Conservation (phyloP, 331 rosid species). For the Spiraea crenata region DNA sequence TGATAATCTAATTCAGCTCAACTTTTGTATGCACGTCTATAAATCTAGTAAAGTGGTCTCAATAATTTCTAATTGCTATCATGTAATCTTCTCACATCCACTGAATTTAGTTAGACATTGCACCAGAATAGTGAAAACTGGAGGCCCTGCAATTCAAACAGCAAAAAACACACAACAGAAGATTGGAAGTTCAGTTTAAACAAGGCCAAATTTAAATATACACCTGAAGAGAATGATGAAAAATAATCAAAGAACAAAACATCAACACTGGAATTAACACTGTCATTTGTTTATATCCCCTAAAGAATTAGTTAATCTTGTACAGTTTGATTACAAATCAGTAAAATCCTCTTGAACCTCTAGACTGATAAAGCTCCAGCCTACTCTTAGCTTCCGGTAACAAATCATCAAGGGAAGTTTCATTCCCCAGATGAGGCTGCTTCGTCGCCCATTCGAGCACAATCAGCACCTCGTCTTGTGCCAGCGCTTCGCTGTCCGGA, state of each 20-base stretch:
- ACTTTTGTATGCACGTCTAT: no score
- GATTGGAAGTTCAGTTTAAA: neutral
- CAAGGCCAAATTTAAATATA: slow-evolving; percentile 1
- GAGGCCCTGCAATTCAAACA: neutral
- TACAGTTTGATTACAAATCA: slow-evolving; percentile 23
- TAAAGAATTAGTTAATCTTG: neutral
- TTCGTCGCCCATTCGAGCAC: slow-evolving; percentile 65
- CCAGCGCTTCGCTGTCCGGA: slow-evolving; percentile 60
- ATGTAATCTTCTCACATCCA: no score
- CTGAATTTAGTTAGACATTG: no score
- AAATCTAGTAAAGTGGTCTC: no score
- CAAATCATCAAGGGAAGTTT: slow-evolving; percentile 20
- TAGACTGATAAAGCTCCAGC: slow-evolving; percentile 65
- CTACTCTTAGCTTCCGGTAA: slow-evolving; percentile 68
- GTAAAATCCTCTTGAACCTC: slow-evolving; percentile 59
- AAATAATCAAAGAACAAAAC: neutral
- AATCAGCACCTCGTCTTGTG: slow-evolving; percentile 57
- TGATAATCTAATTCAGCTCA: no score
- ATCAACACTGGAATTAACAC: neutral
- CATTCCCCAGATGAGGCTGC: slow-evolving; percentile 39
- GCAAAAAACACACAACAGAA: neutral
- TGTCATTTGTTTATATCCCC: neutral
- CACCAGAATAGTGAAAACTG: no score
- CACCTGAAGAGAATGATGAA: slow-evolving; percentile 7
- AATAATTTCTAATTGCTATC: no score